phyloP scores from a whole-genome alignment of 176 grass and related monocot genomes.

The Otatea glauca region DNA sequence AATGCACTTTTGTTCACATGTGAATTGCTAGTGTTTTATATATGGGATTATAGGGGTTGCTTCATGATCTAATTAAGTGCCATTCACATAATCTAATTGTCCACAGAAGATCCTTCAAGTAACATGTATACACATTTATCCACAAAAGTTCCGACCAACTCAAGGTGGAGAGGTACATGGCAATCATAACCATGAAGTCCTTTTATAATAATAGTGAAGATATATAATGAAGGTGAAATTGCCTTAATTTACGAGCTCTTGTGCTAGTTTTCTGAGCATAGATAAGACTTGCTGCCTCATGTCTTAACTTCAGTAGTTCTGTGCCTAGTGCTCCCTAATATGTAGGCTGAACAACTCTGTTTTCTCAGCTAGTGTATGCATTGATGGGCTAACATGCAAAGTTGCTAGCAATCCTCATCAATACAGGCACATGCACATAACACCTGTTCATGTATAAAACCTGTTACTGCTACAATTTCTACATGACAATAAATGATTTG shows the following conservation, averaged over 20 bases:
- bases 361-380: background rate
- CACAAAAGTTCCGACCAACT: too few relatives aligned
- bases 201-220: background rate
- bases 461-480: background rate
- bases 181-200: too few relatives aligned
- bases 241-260: background rate
- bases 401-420: background rate
- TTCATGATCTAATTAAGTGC: background rate
- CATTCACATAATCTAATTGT: background rate
- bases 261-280: background rate
- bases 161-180: too few relatives aligned
- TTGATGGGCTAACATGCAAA: slow-evolving; percentile 7
- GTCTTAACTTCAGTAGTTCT: background rate
- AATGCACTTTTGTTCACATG: background rate
- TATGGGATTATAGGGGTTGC: background rate
- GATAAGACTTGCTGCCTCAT: background rate
- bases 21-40: background rate
- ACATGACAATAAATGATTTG: slow-evolving; percentile 10
- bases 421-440: background rate
- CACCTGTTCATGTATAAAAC: background rate
- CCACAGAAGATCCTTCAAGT: too few relatives aligned
- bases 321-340: background rate
- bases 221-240: background rate
- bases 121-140: too few relatives aligned
- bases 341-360: background rate